Conservation (phyloP, 2,329 filamentous ascomycete species). For the Epichloe coenophiala region DNA sequence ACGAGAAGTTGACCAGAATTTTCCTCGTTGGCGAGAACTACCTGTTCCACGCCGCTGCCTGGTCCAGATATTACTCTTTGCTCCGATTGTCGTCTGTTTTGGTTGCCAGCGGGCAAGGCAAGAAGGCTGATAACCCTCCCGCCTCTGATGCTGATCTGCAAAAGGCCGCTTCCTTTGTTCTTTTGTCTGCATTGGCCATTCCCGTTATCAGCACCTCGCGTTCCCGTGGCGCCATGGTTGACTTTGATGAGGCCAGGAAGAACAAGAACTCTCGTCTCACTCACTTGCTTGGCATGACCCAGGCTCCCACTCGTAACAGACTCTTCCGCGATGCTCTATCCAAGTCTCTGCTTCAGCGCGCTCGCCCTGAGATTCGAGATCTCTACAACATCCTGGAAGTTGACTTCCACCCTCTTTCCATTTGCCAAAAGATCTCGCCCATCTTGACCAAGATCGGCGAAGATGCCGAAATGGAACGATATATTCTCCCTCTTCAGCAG, state of each 20-base stretch:
- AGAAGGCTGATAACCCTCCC: conserved; percentile 89
- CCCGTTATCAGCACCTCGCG: conserved; percentile 97
- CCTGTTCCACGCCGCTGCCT: conserved; percentile 95
- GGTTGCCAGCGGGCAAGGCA: conserved; percentile 70
- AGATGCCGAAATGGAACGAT: conserved; percentile 94
- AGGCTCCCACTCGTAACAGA: conserved; percentile 73
- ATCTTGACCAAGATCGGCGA: conserved; percentile 87
- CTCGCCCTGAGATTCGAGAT: conserved; percentile 85
- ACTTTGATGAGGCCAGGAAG: conserved; percentile 93
- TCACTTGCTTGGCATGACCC: conserved; percentile 85
- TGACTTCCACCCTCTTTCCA: conserved; percentile 96
- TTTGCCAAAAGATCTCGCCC: conserved; percentile 97
- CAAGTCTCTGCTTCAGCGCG: conserved; percentile 88
- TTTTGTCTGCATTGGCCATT: conserved; percentile 90
- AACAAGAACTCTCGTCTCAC: conserved; percentile 98
- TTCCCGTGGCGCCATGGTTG: conserved; percentile 87
- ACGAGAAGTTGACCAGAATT: conserved; percentile 96
- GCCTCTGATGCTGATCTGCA: conserved; percentile 82
- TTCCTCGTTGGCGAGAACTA: conserved; percentile 99
- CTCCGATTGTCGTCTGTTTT: conserved; percentile 79
- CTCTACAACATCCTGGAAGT: conserved; percentile 98
- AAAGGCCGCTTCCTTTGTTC: conserved; percentile 88
- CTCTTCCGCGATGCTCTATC: conserved; percentile 93
- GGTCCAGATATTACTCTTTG: conserved; percentile 94
- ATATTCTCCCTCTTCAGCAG: conserved; percentile 89